Base-by-base conservation (phyloP, 331 rosid species). In the Rosa hybrid region DNA sequence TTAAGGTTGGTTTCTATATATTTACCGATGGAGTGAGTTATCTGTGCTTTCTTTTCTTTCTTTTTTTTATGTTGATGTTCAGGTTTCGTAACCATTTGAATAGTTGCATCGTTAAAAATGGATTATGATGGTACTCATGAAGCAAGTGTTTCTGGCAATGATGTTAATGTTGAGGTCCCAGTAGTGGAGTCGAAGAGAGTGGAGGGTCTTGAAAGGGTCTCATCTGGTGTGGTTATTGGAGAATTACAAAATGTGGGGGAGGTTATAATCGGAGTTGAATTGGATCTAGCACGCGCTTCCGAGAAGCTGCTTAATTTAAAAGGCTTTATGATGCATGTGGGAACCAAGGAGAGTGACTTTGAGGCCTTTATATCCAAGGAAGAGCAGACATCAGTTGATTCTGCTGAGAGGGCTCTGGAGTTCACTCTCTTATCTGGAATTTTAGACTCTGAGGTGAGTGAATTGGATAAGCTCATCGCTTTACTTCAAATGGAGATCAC, bases 261-360 rank as follows among this genome's bases (percentile, higher is more conserved):
- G 75, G 72, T 81, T 57, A 41, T 88, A 41, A 82, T 86, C 7
- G 75, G 83, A 73, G 74, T 94, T 71, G 91, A 95, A 71, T 74
- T 87, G 63, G 83, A 83, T 82, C 39, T 90, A 14, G 97, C 92
- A 1, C 84, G 90, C 75, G 87, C 83, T 76, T 89, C 92, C 6
- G 99, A 96, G 89, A 96, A 93, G 81, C 79, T 91, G 48, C 83
- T 85, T 27, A 93, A 96, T 85, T 80, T 93, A 76, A 84, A 74
- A 70, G 90, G 86, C 64, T 89, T 91, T 48, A 80, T 84, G 91
- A 93, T 93, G 98, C 86, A 77, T 64, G 85, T 93, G 82, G 97
- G 89, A 20, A 88, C 91, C 17, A 80, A 80, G 85, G 97, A 88
- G 78, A 78, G 80, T 71, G 94, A 91, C 41, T 86, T 88, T 74